Conservation (phyloP, 108 stramenopile genomes). For the Pelagomonas calceolata region DNA sequence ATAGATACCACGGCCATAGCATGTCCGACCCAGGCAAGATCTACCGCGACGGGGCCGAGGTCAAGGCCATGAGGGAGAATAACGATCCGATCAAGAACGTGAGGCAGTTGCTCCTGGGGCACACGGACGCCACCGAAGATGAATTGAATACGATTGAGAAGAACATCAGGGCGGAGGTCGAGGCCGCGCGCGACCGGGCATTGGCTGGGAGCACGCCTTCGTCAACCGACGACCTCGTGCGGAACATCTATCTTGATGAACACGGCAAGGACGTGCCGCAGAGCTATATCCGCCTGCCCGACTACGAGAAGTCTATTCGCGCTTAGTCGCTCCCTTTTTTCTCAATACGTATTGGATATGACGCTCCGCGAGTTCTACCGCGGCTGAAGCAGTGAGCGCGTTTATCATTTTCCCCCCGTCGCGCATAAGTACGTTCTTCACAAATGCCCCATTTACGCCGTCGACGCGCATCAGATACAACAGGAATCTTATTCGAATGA, state of each 20-base stretch:
- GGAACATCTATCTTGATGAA: background rate
- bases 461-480: too few relatives aligned
- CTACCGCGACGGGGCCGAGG: conserved; percentile 98
- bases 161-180: conserved; percentile 81
- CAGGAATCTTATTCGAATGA: too few relatives aligned
- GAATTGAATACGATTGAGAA: conserved; percentile 95
- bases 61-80: conserved; percentile 84
- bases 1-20: conserved; percentile 99
- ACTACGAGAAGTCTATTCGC: too few relatives aligned
- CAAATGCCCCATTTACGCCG: too few relatives aligned
- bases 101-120: conserved; percentile 79
- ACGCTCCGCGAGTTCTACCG: too few relatives aligned
- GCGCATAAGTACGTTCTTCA: too few relatives aligned
- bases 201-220: conserved; percentile 32
- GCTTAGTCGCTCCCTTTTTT: too few relatives aligned
- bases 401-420: too few relatives aligned
- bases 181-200: conserved; percentile 66
- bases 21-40: conserved; percentile 99
- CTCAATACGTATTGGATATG: too few relatives aligned
- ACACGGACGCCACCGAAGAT: conserved; percentile 69
- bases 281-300: background rate
- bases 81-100: conserved; percentile 94
- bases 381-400: too few relatives aligned
- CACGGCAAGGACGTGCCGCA: background rate
- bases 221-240: background rate